Evolutionary conservation across 208 protist genomes (phyloP).

Genomic region (Trypanosoma rangeli): DNA sequence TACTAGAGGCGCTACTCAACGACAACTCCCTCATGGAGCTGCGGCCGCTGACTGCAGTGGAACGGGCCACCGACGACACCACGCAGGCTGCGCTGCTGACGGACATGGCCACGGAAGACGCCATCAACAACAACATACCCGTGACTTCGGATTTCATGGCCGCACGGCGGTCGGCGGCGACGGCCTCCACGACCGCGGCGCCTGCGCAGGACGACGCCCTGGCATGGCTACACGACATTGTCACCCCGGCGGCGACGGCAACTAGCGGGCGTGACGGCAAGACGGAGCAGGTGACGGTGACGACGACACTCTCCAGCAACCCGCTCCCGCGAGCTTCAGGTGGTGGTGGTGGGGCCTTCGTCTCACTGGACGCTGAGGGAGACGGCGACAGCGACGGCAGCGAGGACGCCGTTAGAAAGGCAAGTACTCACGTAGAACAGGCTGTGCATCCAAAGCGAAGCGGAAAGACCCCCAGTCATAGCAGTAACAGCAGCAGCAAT

Average conservation of each 20-base stretch:
- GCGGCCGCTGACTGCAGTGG: neutral
- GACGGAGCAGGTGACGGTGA: neutral
- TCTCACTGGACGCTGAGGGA: slow-evolving; percentile 13
- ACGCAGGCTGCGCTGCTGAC: slow-evolving; percentile 33
- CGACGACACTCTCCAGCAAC: slow-evolving; percentile 6
- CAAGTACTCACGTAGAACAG: neutral
- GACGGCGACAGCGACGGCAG: slow-evolving; percentile 1
- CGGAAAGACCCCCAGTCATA: slow-evolving; percentile 10
- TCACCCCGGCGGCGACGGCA: slow-evolving; percentile 46
- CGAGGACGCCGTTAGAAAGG: slow-evolving; percentile 7
- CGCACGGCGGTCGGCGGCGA: neutral
- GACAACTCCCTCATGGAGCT: slow-evolving; percentile 49
- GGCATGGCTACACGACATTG: slow-evolving; percentile 83
- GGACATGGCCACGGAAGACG: slow-evolving; percentile 57
- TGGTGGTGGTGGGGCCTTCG: slow-evolving; percentile 2
- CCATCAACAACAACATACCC: slow-evolving; percentile 54
- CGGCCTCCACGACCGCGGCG: neutral
- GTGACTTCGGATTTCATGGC: neutral
- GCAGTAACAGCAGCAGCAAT: neutral
- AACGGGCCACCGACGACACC: slow-evolving; percentile 28
- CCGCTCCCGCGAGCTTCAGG: neutral
- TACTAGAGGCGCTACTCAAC: slow-evolving; percentile 77
- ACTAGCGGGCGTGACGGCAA: neutral
- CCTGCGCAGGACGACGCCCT: slow-evolving; percentile 50
- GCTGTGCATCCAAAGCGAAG: slow-evolving; percentile 5